Percentiles rank a stretch among this genome's conserved stretches.
phyloP scores from a whole-genome alignment of 345 rosid genomes.

The Draba incana region DNA sequence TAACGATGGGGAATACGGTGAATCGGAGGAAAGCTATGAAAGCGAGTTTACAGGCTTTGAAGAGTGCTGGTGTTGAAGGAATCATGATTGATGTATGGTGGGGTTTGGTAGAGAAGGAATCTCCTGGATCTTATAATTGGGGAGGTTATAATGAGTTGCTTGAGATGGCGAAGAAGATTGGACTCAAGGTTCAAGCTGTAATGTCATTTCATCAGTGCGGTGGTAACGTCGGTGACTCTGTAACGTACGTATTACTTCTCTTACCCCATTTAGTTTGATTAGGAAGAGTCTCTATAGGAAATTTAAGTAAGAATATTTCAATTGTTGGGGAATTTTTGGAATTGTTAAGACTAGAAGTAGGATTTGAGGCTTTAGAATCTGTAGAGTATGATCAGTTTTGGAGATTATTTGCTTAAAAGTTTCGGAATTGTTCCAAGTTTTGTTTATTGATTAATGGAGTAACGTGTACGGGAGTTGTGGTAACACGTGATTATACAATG shows the following conservation, averaged over 20 bases:
- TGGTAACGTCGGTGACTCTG: constrained; percentile 98
- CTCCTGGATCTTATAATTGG: constrained; percentile 87
- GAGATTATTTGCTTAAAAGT: not conserved
- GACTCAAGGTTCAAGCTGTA: constrained; percentile 96
- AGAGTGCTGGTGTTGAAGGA: constrained; percentile 96
- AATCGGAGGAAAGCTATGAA: constrained; percentile 92
- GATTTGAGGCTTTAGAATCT: constrained; percentile 7
- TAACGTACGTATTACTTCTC: constrained; percentile 53
- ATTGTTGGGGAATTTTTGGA: not conserved
- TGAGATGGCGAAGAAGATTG: constrained; percentile 86
- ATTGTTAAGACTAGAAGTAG: not conserved
- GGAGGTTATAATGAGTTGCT: constrained; percentile 89
- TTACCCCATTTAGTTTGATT: constrained; percentile 17
- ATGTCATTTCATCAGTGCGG: constrained; percentile 99
- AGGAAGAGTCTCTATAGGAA: not conserved
- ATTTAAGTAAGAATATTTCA: not conserved
- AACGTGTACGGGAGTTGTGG: constrained; percentile 38
- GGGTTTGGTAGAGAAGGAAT: constrained; percentile 95
- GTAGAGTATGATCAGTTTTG: not conserved
- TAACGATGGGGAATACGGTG: constrained; percentile 74
- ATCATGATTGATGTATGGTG: constrained; percentile 99
- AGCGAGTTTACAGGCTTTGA: constrained; percentile 91
- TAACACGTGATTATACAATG: constrained; percentile 31
- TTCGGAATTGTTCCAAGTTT: constrained; percentile 9
- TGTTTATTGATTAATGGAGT: constrained; percentile 17